These are phyloP conservation scores for Podospora australis DNA, from an alignment of 495 filamentous ascomycete genomes.

Conservation along the genomic window DNA sequence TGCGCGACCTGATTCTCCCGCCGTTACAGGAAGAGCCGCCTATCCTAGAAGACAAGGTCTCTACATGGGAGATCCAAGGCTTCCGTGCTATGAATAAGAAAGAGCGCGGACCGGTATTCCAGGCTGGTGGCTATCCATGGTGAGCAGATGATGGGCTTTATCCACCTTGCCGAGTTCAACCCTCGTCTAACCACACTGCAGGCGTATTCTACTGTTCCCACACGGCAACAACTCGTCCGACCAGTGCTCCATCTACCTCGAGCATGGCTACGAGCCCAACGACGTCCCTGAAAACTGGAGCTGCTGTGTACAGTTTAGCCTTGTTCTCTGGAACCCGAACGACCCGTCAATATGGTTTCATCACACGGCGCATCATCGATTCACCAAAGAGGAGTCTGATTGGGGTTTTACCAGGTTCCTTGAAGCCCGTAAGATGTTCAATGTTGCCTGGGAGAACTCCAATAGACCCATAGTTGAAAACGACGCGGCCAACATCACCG, in stretches of 20 bases:
- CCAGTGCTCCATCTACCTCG: slow-evolving; percentile 88
- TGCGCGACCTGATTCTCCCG: slow-evolving; percentile 67
- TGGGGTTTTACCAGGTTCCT: slow-evolving; percentile 97
- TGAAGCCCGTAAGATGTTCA: slow-evolving; percentile 78
- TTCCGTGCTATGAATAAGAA: slow-evolving; percentile 71
- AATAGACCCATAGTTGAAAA: slow-evolving; percentile 83
- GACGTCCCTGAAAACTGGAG: slow-evolving; percentile 79
- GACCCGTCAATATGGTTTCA: slow-evolving; percentile 70
- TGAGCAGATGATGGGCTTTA: slow-evolving; percentile 30
- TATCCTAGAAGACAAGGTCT: slow-evolving; percentile 68
- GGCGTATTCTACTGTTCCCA: slow-evolving; percentile 93
- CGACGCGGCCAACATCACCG: slow-evolving; percentile 78
- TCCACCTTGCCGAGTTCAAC: not conserved
- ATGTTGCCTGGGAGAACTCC: slow-evolving; percentile 48
- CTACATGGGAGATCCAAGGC: slow-evolving; percentile 80
- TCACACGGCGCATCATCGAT: slow-evolving; percentile 75
- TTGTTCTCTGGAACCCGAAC: slow-evolving; percentile 90
- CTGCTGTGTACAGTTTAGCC: slow-evolving; percentile 89
- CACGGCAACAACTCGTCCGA: slow-evolving; percentile 82
- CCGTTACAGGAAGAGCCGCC: slow-evolving; percentile 55
- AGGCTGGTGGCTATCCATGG: slow-evolving; percentile 86
- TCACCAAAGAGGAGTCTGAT: slow-evolving; percentile 92
- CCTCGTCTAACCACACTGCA: slow-evolving; percentile 31
- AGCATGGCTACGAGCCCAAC: slow-evolving; percentile 72
- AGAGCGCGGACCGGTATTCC: slow-evolving; percentile 80